A percentile compares a stretch with the other conserved stretches of the same genome.
Evolutionary conservation across 768 basidiomycete species (phyloP).

Genomic region (Pleurotus tuber-regium): DNA sequence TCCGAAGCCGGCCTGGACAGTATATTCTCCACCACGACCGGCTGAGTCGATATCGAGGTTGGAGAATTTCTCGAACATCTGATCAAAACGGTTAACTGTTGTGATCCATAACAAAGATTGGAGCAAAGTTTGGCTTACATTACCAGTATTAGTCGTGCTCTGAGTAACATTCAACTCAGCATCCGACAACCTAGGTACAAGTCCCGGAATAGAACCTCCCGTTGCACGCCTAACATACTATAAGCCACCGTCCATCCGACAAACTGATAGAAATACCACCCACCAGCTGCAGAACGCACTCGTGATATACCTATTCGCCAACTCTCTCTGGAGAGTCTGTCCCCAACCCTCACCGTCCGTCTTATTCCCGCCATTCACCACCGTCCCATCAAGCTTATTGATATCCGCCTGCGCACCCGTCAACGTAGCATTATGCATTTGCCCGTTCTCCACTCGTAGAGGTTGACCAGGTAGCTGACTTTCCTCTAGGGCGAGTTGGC

Average conservation of each 20-base stretch:
- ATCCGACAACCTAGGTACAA: constrained; percentile 69
- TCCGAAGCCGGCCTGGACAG: constrained; percentile 84
- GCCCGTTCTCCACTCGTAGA: constrained; percentile 28
- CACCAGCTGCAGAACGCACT: constrained; percentile 90
- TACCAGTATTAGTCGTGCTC: constrained; percentile 67
- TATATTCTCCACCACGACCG: constrained; percentile 84
- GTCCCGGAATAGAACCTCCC: constrained; percentile 74
- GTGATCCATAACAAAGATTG: too few relatives aligned
- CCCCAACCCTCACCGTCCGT: constrained; percentile 63
- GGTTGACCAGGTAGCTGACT: constrained; percentile 68
- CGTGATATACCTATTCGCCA: constrained; percentile 83
- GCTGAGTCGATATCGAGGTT: constrained; percentile 73
- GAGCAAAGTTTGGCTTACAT: constrained; percentile 42
- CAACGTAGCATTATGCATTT: constrained; percentile 41
- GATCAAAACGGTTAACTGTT: too few relatives aligned
- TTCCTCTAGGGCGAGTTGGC: constrained; percentile 82
- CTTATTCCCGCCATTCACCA: constrained; percentile 69
- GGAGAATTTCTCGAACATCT: constrained; percentile 94
- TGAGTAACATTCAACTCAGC: constrained; percentile 66
- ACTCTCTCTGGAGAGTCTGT: constrained; percentile 57
- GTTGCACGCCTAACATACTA: constrained; percentile 65
- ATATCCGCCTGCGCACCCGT: constrained; percentile 59
- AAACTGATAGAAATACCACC: constrained; percentile 18
- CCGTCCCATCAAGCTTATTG: constrained; percentile 49
- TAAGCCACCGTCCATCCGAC: neutral